Percentiles rank a stretch among this genome's conserved stretches.
Evolutionary conservation across 139 green algal species (phyloP).

Genomic region (Picochlorum sp.): DNA sequence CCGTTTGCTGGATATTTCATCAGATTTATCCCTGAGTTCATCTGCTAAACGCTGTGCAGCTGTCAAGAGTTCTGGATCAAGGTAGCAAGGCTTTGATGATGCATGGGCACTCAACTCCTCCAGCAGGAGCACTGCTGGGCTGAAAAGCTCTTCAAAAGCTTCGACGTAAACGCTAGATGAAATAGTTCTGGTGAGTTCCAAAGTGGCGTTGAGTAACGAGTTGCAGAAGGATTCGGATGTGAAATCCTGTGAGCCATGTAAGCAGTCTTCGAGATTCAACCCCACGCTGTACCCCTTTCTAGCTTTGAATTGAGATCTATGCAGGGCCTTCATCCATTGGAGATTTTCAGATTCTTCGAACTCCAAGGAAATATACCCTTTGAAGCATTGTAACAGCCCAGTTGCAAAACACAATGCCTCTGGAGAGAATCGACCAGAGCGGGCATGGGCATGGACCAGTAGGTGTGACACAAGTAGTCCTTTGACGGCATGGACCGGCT

Average conservation of each 20-base stretch:
- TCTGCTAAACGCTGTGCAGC: not conserved
- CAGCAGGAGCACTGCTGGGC: conserved; percentile 26
- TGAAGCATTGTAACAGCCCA: conserved; percentile 23
- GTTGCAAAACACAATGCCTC: conserved; percentile 55
- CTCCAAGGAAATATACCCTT: not conserved
- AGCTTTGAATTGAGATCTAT: conserved; percentile 6
- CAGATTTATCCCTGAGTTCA: not conserved
- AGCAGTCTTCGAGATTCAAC: conserved; percentile 4
- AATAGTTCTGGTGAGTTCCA: no score
- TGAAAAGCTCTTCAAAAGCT: no score
- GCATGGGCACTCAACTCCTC: conserved; percentile 9
- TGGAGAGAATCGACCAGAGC: conserved; percentile 42
- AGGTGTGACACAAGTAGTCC: conserved; percentile 36
- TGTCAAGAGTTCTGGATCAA: conserved; percentile 19
- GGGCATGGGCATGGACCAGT: conserved; percentile 31
- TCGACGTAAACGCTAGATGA: no score
- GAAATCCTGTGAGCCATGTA: no score
- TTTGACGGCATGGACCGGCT: conserved; percentile 22
- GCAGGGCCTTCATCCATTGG: not conserved
- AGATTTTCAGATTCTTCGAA: not conserved
- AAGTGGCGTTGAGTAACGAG: no score
- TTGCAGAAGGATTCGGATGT: no score
- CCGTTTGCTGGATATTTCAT: not conserved
- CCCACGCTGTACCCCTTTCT: not conserved
- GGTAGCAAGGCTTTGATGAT: not conserved